Conservation (phyloP, 441 rosid species). For the Pelargonium cotyledonis region DNA sequence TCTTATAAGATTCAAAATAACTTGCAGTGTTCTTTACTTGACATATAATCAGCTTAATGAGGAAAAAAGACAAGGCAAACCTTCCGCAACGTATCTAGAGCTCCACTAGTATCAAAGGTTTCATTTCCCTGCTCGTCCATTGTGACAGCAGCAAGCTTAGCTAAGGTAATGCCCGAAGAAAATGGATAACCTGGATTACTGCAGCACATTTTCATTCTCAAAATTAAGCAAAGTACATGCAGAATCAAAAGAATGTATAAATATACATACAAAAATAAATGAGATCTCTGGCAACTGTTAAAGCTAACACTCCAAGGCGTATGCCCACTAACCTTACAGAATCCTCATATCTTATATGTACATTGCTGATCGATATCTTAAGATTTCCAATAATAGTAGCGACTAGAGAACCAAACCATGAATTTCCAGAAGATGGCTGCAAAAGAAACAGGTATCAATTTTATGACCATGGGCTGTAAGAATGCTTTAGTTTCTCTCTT, state of each 20-base stretch:
- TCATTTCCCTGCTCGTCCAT: slow-evolving; percentile 95
- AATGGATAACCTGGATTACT: slow-evolving; percentile 88
- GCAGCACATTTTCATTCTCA: slow-evolving; percentile 23
- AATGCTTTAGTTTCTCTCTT: neutral
- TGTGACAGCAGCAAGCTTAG: slow-evolving; percentile 98
- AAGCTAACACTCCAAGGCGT: slow-evolving; percentile 15
- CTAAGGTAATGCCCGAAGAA: slow-evolving; percentile 86
- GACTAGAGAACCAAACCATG: slow-evolving; percentile 93
- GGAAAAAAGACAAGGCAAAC: slow-evolving; percentile 40
- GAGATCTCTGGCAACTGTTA: slow-evolving; percentile 6
- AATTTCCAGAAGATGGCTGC: slow-evolving; percentile 76
- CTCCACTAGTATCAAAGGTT: slow-evolving; percentile 97
- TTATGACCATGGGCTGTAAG: slow-evolving; percentile 7
- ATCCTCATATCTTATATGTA: slow-evolving; percentile 96
- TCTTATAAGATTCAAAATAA: too few relatives aligned
- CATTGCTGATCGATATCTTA: slow-evolving; percentile 92
- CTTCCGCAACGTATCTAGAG: slow-evolving; percentile 89
- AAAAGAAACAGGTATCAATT: slow-evolving; percentile 22
- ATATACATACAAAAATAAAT: slow-evolving; percentile 9
- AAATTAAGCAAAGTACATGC: slow-evolving; percentile 22
- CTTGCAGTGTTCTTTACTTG: too few relatives aligned
- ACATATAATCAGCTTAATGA: neutral
- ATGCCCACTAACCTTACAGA: slow-evolving; percentile 60
- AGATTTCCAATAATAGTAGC: slow-evolving; percentile 94
- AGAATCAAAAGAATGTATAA: neutral